Evolutionary conservation across 495 filamentous ascomycete species (phyloP).

Genomic region (Pseudoneurospora amorphoporcata): DNA sequence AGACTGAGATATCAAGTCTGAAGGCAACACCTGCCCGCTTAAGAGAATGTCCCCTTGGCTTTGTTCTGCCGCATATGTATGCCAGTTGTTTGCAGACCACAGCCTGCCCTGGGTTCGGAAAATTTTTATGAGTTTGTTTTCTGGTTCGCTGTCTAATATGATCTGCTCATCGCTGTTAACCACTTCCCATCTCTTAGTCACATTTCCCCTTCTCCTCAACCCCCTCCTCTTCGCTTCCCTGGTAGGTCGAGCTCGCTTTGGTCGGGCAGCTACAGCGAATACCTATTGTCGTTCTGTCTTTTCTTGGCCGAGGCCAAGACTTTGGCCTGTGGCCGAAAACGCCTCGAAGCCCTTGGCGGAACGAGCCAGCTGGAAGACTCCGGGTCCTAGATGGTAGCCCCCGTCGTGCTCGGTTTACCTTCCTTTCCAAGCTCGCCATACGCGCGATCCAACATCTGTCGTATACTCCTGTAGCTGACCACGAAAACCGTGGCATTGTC

Average conservation of each 20-base stretch:
- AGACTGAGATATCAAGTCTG: background rate
- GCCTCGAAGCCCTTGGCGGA: conserved; percentile 20
- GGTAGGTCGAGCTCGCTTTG: background rate
- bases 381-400: conserved; percentile 1
- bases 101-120: background rate
- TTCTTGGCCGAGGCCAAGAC: background rate
- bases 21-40: background rate
- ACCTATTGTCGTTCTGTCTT: background rate
- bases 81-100: background rate
- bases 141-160: background rate
- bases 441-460: conserved; percentile 64
- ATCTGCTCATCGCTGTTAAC: background rate
- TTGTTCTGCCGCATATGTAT: background rate
- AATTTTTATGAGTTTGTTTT: background rate
- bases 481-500: conserved; percentile 82
- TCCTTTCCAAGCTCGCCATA: conserved; percentile 69
- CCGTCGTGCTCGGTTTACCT: conserved; percentile 20
- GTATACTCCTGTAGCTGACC: conserved; percentile 78
- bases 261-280: background rate
- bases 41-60: background rate
- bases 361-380: conserved; percentile 30
- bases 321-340: background rate
- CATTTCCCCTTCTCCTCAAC: background rate
- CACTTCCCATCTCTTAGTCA: background rate
- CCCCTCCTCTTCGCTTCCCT: background rate